Base-by-base conservation (phyloP, 352 stramenopile species). In the Blastocystis sp. region DNA sequence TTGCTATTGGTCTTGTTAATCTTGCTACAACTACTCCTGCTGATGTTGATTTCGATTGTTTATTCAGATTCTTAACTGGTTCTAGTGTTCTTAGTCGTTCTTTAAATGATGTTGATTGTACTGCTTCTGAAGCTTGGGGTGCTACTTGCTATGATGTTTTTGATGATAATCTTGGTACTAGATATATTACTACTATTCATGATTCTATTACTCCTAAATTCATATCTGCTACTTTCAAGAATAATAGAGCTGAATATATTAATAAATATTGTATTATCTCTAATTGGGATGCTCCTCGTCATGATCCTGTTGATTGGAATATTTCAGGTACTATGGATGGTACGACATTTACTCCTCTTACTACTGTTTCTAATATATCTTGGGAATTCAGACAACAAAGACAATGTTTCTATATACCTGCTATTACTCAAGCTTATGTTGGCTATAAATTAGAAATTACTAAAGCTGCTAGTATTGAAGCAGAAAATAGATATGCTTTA, bases 211-310 rank as follows among this genome's bases (percentile, higher is more conserved):
- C 18, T 23, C 13, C 13, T n/a, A 23, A 28, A 1, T n/a, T n/a
- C 23, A 19, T 62, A 9, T 28, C 48, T 16, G 36, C 36, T 9
- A 21, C 28, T 19, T 62, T 62, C 34, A 48, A 52, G 5, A 30
- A 62, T 23, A 42, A 62, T 27, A 39, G 52, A 36, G 39, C 39
- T 7, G 52, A 62, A 32, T 62, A 42, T 39, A 62, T 62, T 21
- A 40, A 23, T 4, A 62, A 62, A 34, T 62, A 62, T 33, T 25
- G 35, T 7, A 34, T 62, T n/a, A 10, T 62, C 21, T 40, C 16
- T 3, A 49, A 27, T 30, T 43, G 27, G 18, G 36, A 43, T 4
- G 27, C 36, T 4, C 36, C 36, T 23, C 4, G 18, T 23, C 18
- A 43, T 18, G 36, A 43, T 43, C 36, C 36, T 4, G 18, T 18